These are phyloP conservation scores for Taxillus chinensis DNA, from an alignment of 164 flowering plant species.

Conservation along the genomic window DNA sequence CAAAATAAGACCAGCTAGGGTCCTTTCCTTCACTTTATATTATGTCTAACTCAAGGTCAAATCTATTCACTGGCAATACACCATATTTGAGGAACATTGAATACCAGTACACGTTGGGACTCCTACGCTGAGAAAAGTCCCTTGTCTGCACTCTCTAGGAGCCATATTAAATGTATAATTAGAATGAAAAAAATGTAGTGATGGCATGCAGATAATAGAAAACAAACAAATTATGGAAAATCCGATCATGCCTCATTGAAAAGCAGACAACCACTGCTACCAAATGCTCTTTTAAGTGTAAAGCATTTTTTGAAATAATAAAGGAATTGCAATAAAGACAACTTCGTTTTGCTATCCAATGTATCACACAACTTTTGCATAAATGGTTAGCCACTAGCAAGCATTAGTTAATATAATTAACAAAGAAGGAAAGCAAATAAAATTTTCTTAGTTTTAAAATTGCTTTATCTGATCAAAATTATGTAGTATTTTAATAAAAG, in stretches of 20 bases:
- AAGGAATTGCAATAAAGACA: background rate
- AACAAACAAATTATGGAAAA: background rate
- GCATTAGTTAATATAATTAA: background rate
- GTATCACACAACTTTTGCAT: background rate
- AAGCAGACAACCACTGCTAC: conserved; percentile 6
- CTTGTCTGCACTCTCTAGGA: conserved; percentile 24
- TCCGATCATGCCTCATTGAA: conserved; percentile 23
- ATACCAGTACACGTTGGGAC: conserved; percentile 7
- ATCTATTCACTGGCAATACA: too few species aligned
- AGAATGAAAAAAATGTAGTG: background rate
- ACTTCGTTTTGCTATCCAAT: background rate
- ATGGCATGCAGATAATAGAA: background rate
- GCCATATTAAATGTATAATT: background rate
- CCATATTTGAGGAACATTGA: too few species aligned
- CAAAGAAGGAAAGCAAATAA: too few species aligned
- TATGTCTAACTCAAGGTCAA: too few species aligned
- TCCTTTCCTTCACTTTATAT: too few species aligned
- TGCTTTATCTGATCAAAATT: too few species aligned
- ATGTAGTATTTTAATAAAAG: too few species aligned
- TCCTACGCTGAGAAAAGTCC: conserved; percentile 14
- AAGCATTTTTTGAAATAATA: too few species aligned
- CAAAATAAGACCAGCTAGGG: too few species aligned
- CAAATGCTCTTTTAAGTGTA: conserved; percentile 10
- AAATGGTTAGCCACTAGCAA: background rate
- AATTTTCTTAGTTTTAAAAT: too few species aligned